Conservation (phyloP, 352 stramenopile genomes). For the Globisporangium orthogonon region DNA sequence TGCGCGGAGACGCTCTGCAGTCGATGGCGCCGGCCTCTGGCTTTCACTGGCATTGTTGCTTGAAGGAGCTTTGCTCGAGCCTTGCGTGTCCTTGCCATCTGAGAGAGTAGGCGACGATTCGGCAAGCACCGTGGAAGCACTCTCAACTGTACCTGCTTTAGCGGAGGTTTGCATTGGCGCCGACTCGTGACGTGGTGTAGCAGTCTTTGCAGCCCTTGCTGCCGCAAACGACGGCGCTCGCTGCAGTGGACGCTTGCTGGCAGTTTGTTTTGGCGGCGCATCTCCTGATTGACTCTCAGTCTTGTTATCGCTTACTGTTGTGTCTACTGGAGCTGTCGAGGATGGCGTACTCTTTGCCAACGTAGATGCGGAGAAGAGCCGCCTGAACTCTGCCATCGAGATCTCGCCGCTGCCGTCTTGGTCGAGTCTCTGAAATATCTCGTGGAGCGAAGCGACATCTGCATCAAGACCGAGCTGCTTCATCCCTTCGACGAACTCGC, state of each 20-base stretch:
- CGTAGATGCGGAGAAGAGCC: conserved; percentile 21
- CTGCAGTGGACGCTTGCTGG: background rate
- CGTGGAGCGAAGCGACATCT: conserved; percentile 23
- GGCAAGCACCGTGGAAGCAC: no score
- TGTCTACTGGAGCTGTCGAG: background rate
- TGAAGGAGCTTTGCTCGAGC: background rate
- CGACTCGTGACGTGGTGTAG: background rate
- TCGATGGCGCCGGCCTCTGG: background rate
- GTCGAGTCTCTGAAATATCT: conserved; percentile 50
- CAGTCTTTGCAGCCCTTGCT: conserved; percentile 16
- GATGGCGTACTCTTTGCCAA: background rate
- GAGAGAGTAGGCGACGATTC: background rate
- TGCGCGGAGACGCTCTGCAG: conserved; percentile 12
- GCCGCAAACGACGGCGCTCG: conserved; percentile 26
- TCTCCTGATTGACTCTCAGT: no score
- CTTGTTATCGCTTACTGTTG: background rate
- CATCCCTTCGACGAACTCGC: conserved; percentile 58
- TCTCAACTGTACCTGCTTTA: background rate
- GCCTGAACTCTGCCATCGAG: conserved; percentile 54
- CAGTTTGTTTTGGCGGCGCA: background rate
- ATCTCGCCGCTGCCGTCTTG: conserved; percentile 58
- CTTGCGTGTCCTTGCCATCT: background rate
- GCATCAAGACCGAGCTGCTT: conserved; percentile 37
- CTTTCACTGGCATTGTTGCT: background rate
- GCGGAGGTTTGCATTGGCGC: background rate